These are phyloP conservation scores for Metarhizium album DNA, from an alignment of 2,329 filamentous ascomycete species.

Conservation along the genomic window DNA sequence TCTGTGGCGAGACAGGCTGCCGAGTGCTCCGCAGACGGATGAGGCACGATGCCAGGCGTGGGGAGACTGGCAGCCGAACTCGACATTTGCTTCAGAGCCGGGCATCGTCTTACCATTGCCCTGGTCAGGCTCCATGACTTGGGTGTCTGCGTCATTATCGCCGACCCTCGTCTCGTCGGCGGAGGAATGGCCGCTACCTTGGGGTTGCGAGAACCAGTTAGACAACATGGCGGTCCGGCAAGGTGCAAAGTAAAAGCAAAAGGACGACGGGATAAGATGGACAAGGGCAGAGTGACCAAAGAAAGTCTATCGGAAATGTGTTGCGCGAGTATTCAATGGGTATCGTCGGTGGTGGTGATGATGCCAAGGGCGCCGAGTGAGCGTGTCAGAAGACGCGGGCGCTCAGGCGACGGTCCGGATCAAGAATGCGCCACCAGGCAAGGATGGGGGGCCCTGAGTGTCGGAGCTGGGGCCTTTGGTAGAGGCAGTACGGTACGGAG, in stretches of 20 bases:
- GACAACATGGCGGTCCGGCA: constrained; percentile 26
- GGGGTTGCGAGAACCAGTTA: constrained; percentile 28
- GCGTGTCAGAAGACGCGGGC: not conserved
- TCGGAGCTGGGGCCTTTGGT: not conserved
- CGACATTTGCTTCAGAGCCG: not conserved
- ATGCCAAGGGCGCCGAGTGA: not conserved
- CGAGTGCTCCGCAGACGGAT: too few species aligned
- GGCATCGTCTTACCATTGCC: constrained; percentile 62
- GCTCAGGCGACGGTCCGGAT: not conserved
- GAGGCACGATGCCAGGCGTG: too few species aligned
- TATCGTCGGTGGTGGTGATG: not conserved
- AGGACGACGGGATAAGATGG: constrained; percentile 8
- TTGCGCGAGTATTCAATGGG: not conserved
- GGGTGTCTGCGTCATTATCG: constrained; percentile 56
- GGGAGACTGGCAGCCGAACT: not conserved
- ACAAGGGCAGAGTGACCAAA: not conserved
- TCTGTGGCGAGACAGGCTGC: constrained; percentile 9
- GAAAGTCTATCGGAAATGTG: not conserved
- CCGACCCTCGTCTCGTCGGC: constrained; percentile 39
- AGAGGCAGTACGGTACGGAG: too few species aligned
- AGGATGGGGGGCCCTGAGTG: not conserved
- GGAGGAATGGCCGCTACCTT: constrained; percentile 43
- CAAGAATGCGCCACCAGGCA: constrained; percentile 1
- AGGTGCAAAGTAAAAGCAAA: constrained; percentile 4
- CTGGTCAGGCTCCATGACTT: constrained; percentile 80